Evolutionary conservation across 1,139 yeast genomes (phyloP).

Genomic region (Scheffersomyces segobiensis): DNA sequence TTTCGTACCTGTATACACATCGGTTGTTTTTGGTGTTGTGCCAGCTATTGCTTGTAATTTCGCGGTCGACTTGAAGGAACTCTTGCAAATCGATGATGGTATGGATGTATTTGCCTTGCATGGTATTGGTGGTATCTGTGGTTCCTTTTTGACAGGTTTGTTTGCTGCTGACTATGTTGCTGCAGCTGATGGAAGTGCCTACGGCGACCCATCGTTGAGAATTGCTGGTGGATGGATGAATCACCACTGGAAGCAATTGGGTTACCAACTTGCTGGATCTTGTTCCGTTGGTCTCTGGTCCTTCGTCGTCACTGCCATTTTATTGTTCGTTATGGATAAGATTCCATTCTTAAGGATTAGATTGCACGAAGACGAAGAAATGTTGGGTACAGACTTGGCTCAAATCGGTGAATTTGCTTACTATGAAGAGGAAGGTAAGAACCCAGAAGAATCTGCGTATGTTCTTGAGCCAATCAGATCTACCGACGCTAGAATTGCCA

Average conservation of each 20-base stretch:
- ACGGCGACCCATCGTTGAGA: constrained; percentile 38
- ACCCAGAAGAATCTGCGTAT: constrained; percentile 37
- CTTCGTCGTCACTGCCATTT: constrained; percentile 69
- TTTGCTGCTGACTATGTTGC: constrained; percentile 94
- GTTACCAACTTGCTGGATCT: constrained; percentile 89
- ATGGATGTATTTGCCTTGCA: constrained; percentile 92
- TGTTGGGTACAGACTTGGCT: constrained; percentile 82
- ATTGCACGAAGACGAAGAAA: constrained; percentile 87
- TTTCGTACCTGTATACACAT: constrained; percentile 85
- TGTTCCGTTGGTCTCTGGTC: constrained; percentile 79
- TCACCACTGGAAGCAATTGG: constrained; percentile 86
- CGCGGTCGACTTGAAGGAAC: constrained; percentile 76
- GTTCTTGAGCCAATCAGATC: constrained; percentile 79
- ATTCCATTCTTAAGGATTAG: constrained; percentile 84
- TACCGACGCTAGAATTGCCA: constrained; percentile 42
- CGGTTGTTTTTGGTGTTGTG: constrained; percentile 79
- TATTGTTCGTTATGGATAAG: constrained; percentile 71
- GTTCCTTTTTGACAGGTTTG: constrained; percentile 82
- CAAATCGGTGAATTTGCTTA: constrained; percentile 87
- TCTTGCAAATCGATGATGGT: constrained; percentile 87
- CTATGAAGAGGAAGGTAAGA: constrained; percentile 42
- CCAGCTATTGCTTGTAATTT: constrained; percentile 80
- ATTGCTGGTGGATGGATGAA: constrained; percentile 93
- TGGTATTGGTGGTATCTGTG: constrained; percentile 91
- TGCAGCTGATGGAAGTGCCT: constrained; percentile 68